Evolutionary conservation across 257 asterid genomes (phyloP).

Genomic region (Przewalskia tangutica): DNA sequence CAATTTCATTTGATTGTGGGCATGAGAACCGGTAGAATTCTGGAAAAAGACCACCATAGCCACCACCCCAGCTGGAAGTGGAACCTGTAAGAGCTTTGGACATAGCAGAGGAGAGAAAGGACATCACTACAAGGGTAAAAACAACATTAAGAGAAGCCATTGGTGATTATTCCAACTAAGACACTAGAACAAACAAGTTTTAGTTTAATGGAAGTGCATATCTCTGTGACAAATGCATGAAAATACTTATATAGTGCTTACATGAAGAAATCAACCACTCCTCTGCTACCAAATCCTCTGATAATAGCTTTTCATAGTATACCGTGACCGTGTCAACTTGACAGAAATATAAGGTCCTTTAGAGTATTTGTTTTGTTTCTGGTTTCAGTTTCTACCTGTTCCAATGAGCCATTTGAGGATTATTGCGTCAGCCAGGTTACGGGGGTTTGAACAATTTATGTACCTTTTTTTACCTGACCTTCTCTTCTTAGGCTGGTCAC

Average conservation of each 20-base stretch:
- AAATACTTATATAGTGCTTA: conserved; percentile 1
- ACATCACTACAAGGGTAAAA: conserved; percentile 15
- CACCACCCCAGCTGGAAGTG: background rate
- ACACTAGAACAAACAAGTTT: background rate
- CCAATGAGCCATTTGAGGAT: background rate
- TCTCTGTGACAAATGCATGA: background rate
- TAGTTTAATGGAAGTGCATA: background rate
- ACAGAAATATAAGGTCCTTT: no score
- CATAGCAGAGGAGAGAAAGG: background rate
- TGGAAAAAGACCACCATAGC: conserved; percentile 27
- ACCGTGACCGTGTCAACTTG: background rate
- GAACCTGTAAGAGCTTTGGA: background rate
- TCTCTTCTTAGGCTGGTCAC: background rate
- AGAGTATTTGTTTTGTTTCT: background rate
- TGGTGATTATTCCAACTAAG: background rate
- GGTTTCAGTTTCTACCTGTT: background rate
- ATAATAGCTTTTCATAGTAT: background rate
- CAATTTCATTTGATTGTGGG: conserved; percentile 61
- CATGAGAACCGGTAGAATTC: conserved; percentile 49
- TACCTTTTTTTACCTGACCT: background rate
- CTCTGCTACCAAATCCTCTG: conserved; percentile 43
- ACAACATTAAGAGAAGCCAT: conserved; percentile 36
- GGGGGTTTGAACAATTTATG: background rate
- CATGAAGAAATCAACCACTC: conserved; percentile 34
- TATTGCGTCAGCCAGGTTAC: background rate